Conservation (phyloP, 805 yeast genomes). For the Candida piceae region DNA sequence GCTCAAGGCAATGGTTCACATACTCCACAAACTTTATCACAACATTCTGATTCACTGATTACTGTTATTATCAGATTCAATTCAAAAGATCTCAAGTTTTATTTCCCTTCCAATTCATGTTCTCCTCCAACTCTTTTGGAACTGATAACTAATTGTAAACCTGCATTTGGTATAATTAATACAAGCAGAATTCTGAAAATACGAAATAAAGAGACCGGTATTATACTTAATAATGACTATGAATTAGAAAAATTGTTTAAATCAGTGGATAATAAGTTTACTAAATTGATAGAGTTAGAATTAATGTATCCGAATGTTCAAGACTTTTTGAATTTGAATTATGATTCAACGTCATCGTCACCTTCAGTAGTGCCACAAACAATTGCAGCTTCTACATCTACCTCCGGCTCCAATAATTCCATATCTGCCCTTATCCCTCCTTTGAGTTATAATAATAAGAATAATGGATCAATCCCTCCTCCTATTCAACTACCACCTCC, state of each 20-base stretch:
- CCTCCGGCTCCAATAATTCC: not conserved
- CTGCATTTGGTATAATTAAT: conserved; percentile 58
- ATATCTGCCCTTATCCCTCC: conserved; percentile 5
- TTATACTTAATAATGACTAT: conserved; percentile 37
- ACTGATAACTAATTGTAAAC: conserved; percentile 69
- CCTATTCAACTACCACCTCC: conserved; percentile 2
- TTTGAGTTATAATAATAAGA: not conserved
- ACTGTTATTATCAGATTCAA: conserved; percentile 47
- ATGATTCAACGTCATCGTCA: conserved; percentile 14
- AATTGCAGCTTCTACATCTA: conserved; percentile 4
- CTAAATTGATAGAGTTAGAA: conserved; percentile 37
- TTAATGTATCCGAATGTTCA: conserved; percentile 28
- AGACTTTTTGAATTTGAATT: conserved; percentile 25
- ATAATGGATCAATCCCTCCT: conserved; percentile 1
- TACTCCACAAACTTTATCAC: too few relatives aligned
- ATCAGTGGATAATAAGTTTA: conserved; percentile 12
- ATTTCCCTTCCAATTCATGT: conserved; percentile 56
- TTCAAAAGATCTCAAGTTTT: conserved; percentile 53
- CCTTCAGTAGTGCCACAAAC: conserved; percentile 1
- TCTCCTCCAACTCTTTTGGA: conserved; percentile 81
- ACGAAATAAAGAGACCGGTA: conserved; percentile 26
- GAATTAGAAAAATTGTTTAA: conserved; percentile 44
- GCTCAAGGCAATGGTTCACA: too few relatives aligned
- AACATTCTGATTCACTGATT: conserved; percentile 20
- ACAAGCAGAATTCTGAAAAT: conserved; percentile 32